These are phyloP conservation scores for Cordyceps fumosorosea DNA, from an alignment of 2,329 filamentous ascomycete species.

Conservation along the genomic window DNA sequence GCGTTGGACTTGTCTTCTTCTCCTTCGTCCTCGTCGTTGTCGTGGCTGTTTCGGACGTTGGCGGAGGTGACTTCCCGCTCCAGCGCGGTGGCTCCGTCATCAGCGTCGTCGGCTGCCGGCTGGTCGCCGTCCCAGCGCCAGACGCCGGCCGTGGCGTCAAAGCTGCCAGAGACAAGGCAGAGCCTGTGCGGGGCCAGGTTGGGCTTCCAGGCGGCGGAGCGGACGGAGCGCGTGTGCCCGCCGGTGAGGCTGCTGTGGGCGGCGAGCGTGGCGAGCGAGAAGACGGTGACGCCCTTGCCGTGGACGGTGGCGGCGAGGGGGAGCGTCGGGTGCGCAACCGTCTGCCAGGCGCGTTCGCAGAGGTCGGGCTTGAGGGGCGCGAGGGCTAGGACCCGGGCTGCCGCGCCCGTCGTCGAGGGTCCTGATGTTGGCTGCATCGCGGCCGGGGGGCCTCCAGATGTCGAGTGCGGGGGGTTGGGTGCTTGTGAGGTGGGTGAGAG, in stretches of 20 bases:
- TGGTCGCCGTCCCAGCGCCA: conserved; percentile 60
- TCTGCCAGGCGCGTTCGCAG: conserved; percentile 75
- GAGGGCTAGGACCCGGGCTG: conserved; percentile 36
- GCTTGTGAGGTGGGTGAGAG: not conserved
- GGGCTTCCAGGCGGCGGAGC: conserved; percentile 83
- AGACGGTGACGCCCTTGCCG: conserved; percentile 80
- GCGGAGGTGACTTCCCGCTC: conserved; percentile 9
- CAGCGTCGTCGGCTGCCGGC: conserved; percentile 13
- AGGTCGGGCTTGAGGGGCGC: conserved; percentile 49
- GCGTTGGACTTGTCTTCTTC: conserved; percentile 35
- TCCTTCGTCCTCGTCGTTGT: conserved; percentile 20
- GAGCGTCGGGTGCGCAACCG: conserved; percentile 75
- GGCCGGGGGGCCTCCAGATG: not conserved
- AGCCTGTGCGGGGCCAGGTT: conserved; percentile 53
- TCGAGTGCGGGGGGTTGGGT: not conserved
- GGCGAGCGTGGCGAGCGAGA: conserved; percentile 75
- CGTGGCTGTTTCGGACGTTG: conserved; percentile 16
- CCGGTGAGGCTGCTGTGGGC: conserved; percentile 74
- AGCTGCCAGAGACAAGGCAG: conserved; percentile 85
- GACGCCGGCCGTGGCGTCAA: conserved; percentile 84
- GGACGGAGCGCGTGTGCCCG: conserved; percentile 86
- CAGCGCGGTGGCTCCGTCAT: not conserved
- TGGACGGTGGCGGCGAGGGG: conserved; percentile 86
- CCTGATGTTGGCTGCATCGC: conserved; percentile 12
- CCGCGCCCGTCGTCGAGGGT: conserved; percentile 16